Base-by-base conservation (phyloP, 345 rosid species). In the Salix koriyanagi region DNA sequence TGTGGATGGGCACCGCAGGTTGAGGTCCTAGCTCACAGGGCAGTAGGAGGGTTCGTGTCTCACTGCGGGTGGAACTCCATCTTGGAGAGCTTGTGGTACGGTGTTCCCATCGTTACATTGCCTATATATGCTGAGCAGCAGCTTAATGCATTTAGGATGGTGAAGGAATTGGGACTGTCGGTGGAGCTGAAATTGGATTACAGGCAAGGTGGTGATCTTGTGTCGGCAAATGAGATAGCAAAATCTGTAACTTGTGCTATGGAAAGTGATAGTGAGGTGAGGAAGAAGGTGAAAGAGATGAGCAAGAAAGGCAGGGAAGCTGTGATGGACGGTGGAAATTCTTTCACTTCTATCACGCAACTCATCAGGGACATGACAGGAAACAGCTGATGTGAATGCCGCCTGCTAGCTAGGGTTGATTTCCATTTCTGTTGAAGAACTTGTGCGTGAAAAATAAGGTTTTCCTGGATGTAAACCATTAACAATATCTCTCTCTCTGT, bases 41-140 rank as follows among this genome's bases (percentile, higher is more conserved):
- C 76, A 15, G 7, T 7, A 19, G 68, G 68, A 25, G 76, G 76
- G 19, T 73, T 61, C 68, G 36, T 61, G 13, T 73, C 76, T 61
- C 76, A 73, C 19, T 61, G 76, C 7, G 76, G 76, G n/a, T 61
- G 76, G 76, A 73, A 73, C 56, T 73, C 69, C 21, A 73, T 42
- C 25, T 14, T 41, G 76, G 76, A 73, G 56, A 61, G 69, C 56
- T n/a, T 73, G 68, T 39, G 58, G 76, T 18, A 25, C 39, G 85
- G 85, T 19, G 83, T 81, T 26, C 85, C 83, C 0, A 76, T 81
- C 25, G 81, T 41, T 10, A 81, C 87, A 10, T 76, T 79, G 75
- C 83, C 85, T 6, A 79, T 84, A 69, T 84, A 79, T 60, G 87
- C 85, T 0, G 76, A 73, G 15, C 69, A 61, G 42, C 69, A 61